A percentile compares a stretch with the other conserved stretches of the same genome.
Conservation (phyloP, 2,329 filamentous ascomycete species). For the Annulohypoxylon truncatum region DNA sequence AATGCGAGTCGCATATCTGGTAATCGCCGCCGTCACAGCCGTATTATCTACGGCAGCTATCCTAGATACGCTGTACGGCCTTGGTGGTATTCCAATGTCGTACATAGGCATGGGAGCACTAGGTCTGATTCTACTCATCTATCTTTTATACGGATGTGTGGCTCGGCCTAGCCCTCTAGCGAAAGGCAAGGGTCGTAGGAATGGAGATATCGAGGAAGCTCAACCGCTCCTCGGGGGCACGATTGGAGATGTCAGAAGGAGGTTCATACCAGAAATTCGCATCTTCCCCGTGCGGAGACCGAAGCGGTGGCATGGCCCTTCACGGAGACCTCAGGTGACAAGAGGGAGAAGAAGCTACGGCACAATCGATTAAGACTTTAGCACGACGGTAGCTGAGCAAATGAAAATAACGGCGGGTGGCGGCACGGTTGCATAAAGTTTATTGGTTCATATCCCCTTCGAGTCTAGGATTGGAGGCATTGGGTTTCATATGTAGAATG, state of each 20-base stretch:
- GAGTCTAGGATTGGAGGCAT: conserved; percentile 12
- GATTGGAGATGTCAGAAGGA: conserved; percentile 22
- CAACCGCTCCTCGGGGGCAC: conserved; percentile 29
- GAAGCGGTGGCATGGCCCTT: conserved; percentile 41
- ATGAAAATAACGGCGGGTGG: conserved; percentile 9
- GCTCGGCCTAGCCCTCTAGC: conserved; percentile 41
- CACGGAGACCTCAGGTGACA: conserved; percentile 32
- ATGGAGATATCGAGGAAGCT: conserved; percentile 39
- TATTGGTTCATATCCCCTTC: conserved; percentile 5
- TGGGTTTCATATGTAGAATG: conserved; percentile 37
- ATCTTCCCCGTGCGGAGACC: conserved; percentile 37
- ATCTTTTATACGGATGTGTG: conserved; percentile 43
- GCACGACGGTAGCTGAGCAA: background rate
- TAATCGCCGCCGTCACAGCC: conserved; percentile 27
- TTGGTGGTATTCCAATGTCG: conserved; percentile 46
- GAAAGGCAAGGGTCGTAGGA: conserved; percentile 43
- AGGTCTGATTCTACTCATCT: conserved; percentile 36
- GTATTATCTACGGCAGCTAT: conserved; percentile 36
- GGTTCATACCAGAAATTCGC: conserved; percentile 30
- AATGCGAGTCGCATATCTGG: conserved; percentile 30
- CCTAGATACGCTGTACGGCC: conserved; percentile 43
- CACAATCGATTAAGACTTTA: conserved; percentile 31
- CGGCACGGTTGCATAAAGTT: conserved; percentile 3
- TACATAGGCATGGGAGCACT: conserved; percentile 44
- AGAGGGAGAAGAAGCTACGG: conserved; percentile 35